A percentile compares a stretch with the other conserved stretches of the same genome.
Evolutionary conservation across 2,329 filamentous ascomycete species (phyloP).

Genomic region (Alternaria metachromatica): DNA sequence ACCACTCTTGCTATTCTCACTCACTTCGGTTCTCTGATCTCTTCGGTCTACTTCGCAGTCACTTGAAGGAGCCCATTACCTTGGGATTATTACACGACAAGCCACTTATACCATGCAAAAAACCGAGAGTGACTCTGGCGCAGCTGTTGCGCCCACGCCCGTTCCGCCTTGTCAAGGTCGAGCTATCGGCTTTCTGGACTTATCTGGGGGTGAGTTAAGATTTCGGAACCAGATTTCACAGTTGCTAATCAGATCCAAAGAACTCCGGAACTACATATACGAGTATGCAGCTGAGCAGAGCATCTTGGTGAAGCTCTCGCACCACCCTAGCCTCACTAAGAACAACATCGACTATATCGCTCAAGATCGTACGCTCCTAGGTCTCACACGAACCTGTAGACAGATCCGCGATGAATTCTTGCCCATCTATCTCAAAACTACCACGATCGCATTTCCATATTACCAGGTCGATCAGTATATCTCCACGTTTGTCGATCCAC

Average conservation of each 20-base stretch:
- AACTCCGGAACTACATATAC: background rate
- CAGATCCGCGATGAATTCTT: background rate
- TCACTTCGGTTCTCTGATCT: background rate
- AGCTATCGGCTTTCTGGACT: background rate
- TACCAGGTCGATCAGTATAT: background rate
- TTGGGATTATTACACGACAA: background rate
- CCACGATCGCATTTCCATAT: background rate
- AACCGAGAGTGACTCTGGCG: background rate
- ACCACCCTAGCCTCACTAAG: background rate
- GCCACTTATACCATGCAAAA: background rate
- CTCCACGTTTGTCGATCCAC: background rate
- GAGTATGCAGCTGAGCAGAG: background rate
- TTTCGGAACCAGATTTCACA: background rate
- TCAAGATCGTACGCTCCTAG: background rate
- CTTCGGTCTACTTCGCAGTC: background rate
- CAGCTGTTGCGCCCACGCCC: background rate
- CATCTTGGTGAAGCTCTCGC: background rate
- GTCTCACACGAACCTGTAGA: background rate
- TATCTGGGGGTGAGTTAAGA: background rate
- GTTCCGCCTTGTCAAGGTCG: background rate
- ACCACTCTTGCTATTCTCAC: background rate
- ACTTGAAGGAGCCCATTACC: background rate
- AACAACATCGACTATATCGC: background rate
- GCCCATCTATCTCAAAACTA: background rate
- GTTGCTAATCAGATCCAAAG: background rate